phyloP scores from a whole-genome alignment of 768 basidiomycete genomes.

The Zangia roseola region DNA sequence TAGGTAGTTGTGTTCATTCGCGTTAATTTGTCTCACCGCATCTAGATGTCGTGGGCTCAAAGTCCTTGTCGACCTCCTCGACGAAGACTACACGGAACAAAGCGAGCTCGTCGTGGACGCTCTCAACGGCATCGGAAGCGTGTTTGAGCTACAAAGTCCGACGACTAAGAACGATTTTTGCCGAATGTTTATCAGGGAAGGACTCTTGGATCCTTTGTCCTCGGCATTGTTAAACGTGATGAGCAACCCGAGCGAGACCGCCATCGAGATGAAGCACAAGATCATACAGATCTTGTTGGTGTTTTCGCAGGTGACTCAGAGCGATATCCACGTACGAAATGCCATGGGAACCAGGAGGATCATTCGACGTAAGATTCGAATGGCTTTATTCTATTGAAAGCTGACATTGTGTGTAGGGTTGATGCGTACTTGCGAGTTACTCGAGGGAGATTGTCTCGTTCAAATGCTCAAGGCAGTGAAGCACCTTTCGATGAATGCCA shows the following conservation, averaged over 20 bases:
- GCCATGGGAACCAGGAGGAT: conserved; percentile 90
- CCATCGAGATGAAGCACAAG: conserved; percentile 79
- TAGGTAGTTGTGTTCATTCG: conserved; percentile 41
- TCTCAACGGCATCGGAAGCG: conserved; percentile 89
- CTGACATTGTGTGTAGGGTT: conserved; percentile 53
- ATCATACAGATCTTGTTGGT: conserved; percentile 87
- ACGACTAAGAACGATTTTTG: conserved; percentile 99
- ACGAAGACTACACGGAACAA: conserved; percentile 93
- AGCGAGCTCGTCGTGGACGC: conserved; percentile 90
- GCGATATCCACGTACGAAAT: conserved; percentile 89
- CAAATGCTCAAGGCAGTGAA: conserved; percentile 93
- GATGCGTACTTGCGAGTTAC: conserved; percentile 79
- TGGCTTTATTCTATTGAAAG: neutral
- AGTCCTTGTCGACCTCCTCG: conserved; percentile 92
- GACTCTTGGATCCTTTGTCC: conserved; percentile 88
- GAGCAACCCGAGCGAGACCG: conserved; percentile 61
- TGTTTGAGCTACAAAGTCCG: conserved; percentile 94
- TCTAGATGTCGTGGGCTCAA: conserved; percentile 89
- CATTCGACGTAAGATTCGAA: conserved; percentile 67
- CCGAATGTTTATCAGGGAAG: conserved; percentile 96
- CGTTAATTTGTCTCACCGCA: neutral
- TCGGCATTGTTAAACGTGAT: conserved; percentile 89
- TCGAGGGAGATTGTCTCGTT: conserved; percentile 87
- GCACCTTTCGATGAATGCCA: conserved; percentile 92
- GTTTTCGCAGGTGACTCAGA: conserved; percentile 96